phyloP scores from a whole-genome alignment of 345 rosid genomes.

The Salix exigua region DNA sequence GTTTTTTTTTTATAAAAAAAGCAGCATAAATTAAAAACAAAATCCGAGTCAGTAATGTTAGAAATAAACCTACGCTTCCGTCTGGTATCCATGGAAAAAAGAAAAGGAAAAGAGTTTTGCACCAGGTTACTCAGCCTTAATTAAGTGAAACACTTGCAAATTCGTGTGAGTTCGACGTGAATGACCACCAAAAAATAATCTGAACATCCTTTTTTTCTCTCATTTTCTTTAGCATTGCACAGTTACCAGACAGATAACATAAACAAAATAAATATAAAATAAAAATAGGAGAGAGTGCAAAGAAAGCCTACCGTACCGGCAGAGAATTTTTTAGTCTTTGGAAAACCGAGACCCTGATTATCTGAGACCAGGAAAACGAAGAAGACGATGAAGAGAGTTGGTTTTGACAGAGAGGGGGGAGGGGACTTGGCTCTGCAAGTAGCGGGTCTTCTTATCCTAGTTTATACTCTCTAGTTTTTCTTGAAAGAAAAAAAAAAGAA shows the following conservation, averaged over 20 bases:
- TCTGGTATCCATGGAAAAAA: neutral
- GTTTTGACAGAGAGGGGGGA: neutral
- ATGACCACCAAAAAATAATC: neutral
- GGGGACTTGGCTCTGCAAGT: slow-evolving; percentile 27
- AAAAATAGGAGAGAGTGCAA: neutral
- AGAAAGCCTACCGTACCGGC: slow-evolving; percentile 22
- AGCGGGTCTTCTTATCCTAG: slow-evolving; percentile 29
- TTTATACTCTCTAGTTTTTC: neutral
- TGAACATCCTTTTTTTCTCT: neutral
- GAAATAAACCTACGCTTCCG: neutral
- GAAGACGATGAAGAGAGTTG: neutral
- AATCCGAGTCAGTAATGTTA: neutral
- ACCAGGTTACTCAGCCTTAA: slow-evolving; percentile 8
- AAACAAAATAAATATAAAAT: slow-evolving; percentile 1
- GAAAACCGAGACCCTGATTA: slow-evolving; percentile 16
- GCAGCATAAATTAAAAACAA: neutral
- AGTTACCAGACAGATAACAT: slow-evolving; percentile 9
- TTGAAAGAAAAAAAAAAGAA: no score
- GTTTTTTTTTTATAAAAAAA: neutral
- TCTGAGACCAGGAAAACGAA: slow-evolving; percentile 1
- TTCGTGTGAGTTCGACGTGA: neutral
- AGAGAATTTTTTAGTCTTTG: neutral
- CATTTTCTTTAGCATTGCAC: neutral
- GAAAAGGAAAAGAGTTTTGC: neutral
- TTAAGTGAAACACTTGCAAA: slow-evolving; percentile 11